Evolutionary conservation across 164 flowering plant genomes (phyloP).

Genomic region (Malania oleifera): DNA sequence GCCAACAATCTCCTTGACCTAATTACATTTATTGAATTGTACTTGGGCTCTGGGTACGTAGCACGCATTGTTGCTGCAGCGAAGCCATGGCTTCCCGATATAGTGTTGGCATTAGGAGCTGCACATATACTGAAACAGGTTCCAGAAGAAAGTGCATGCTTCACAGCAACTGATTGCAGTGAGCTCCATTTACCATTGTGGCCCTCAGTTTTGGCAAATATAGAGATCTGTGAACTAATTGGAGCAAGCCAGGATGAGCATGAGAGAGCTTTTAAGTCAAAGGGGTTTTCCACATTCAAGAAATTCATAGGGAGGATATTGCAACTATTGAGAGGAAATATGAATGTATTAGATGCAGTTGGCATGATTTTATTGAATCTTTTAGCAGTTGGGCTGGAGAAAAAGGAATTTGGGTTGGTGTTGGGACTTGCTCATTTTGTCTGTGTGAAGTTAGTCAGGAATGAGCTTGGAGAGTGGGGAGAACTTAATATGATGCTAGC

Average conservation of each 20-base stretch:
- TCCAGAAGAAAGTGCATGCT: constrained; percentile 16
- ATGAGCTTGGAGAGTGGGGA: constrained; percentile 41
- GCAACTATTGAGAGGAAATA: constrained; percentile 34
- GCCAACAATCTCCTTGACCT: constrained; percentile 59
- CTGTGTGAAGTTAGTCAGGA: constrained; percentile 46
- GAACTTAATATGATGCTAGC: constrained; percentile 49
- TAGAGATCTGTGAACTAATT: constrained; percentile 41
- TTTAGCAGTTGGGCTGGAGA: constrained; percentile 36
- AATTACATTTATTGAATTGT: constrained; percentile 39
- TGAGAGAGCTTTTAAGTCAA: constrained; percentile 12
- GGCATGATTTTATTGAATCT: constrained; percentile 46
- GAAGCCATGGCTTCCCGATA: constrained; percentile 86
- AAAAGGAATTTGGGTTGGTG: constrained; percentile 46
- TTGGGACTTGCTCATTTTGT: constrained; percentile 65
- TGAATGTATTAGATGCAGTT: constrained; percentile 50
- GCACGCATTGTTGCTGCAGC: constrained; percentile 35
- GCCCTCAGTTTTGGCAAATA: constrained; percentile 49
- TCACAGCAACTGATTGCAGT: constrained; percentile 3
- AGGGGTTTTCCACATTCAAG: constrained; percentile 33
- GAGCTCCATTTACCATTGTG: constrained; percentile 39
- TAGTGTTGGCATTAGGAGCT: constrained; percentile 66
- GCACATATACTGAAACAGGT: constrained; percentile 21
- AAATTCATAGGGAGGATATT: constrained; percentile 44
- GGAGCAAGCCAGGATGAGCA: constrained; percentile 31
- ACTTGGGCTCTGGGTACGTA: constrained; percentile 53